Base-by-base conservation (phyloP, 2,329 filamentous ascomycete species). In the Pseudocercospora ulei region DNA sequence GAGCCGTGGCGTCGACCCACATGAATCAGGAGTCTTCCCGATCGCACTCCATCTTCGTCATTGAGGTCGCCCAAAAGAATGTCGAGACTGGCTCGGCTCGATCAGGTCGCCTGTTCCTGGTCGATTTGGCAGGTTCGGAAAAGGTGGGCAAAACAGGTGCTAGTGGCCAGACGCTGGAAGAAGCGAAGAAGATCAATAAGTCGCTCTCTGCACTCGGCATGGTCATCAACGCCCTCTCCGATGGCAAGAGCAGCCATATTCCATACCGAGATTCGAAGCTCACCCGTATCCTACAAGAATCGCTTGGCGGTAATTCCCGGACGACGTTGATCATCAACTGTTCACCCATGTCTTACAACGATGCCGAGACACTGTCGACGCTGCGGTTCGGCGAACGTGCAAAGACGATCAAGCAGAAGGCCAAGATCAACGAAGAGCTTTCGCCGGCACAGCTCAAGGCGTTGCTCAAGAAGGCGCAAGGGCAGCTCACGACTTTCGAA, bases 131-230 rank as follows among this genome's bases (percentile, higher is more conserved):
- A 37, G 90, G 90, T 71, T 94, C 85, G 58, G 90, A 98, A 67
- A 96, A 96, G 69, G 86, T 96, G 35, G 88, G 90, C 60, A 96
- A 98, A 73, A 98, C 90, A 18, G 90, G 90, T 53, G 90, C 90
- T 47, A 95, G 85, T 61, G 90, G 90, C 41, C 90, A 96, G 65
- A 96, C 88, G 3, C 71, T 98, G 27, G 90, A 96, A 63, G 90
- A 98, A 63, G 90, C 90, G 45, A 96, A 96, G 72, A 98, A 98
- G 73, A 98, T 98, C 73, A 98, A 98, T 74, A 96, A 96, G 73
- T 95, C 86, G 72, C 74, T 98, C 69, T 95, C 87, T 67, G 87
- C 90, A 39, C 73, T 98, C 44, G 90, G 90, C 56, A 96, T 95
- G 87, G 90, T 96, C 67, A 98, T 98, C 72, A 96, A 96, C 65